Base-by-base conservation (phyloP, 257 asterid species). In the Anisodus acutangulus region DNA sequence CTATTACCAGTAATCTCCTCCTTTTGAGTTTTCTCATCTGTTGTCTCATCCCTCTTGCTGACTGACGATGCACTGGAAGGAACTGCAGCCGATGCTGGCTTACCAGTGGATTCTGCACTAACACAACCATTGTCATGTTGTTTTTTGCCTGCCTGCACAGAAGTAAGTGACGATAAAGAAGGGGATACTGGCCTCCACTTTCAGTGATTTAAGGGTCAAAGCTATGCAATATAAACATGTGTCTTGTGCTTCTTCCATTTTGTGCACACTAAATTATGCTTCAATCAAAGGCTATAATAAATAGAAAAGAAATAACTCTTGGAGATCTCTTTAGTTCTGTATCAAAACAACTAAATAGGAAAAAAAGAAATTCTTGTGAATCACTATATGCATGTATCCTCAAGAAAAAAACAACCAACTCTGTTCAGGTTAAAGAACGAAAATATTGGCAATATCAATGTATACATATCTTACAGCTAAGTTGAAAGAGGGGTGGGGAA, bases 141-240 rank as follows among this genome's bases (percentile, higher is more conserved):
- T 84, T 90, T 84, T 78, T 79, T 89, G 85, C 81, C 78, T 80
- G 79, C 91, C 98, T 95, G 93, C 82, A 53, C 45, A 53, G 31
- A 78, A 53, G 82, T 31, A 78, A 53, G 31, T 78, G 64, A 53
- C 45, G 9, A 4, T 78, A 26, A 51, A 51, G 26, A 53, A 9
- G 15, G 64, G 64, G 26, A 53, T 53, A 51, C 13, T 74, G 62
- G 26, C 78, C 26, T 15, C 78, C 31, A 68, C 26, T 68, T 39
- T 39, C 45, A 68, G 53, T 68, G 26, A 39, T 39, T 68, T 15
- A 68, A 68, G 78, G 53, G 19, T 68, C 78, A 68, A 68, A 68
- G 78, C 22, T 37, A 15, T 39, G 53, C 51, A 67, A 67, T 67
- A 68, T 37, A 68, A 68, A 39, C 19, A 68, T 16, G 53, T 39